phyloP scores from a whole-genome alignment of 75 land plant species.

The Picea glauca region DNA sequence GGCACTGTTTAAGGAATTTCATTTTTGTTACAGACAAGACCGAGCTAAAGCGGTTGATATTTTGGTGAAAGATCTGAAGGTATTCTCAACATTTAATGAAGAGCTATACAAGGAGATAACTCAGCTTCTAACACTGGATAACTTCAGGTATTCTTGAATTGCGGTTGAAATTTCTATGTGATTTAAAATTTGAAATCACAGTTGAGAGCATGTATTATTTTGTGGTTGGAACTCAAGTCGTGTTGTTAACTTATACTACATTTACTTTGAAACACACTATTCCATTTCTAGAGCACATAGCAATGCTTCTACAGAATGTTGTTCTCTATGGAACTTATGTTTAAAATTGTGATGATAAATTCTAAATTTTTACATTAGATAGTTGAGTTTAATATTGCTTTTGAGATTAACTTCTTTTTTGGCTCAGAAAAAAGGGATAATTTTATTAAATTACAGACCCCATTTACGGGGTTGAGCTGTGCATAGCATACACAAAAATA shows the following conservation, averaged over 20 bases:
- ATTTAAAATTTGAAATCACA: background rate
- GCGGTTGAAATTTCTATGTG: background rate
- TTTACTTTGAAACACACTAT: background rate
- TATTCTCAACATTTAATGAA: slow-evolving; percentile 77
- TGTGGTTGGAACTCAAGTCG: background rate
- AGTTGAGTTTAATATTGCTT: too few relatives aligned
- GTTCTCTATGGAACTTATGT: too few relatives aligned
- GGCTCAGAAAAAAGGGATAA: too few relatives aligned
- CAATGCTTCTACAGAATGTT: too few relatives aligned
- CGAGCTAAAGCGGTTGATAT: slow-evolving; percentile 81
- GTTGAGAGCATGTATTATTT: background rate
- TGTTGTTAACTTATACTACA: slow-evolving; percentile 1
- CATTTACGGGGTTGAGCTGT: too few relatives aligned
- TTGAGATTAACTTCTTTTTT: too few relatives aligned
- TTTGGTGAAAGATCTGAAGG: slow-evolving; percentile 72
- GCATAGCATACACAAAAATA: too few relatives aligned
- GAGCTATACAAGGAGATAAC: slow-evolving; percentile 81
- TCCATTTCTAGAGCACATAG: background rate
- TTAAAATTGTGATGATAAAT: too few relatives aligned
- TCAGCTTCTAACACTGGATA: slow-evolving; percentile 69
- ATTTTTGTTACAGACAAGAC: slow-evolving; percentile 46
- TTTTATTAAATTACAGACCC: too few relatives aligned
- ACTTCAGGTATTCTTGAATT: slow-evolving; percentile 53
- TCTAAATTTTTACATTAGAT: too few relatives aligned
- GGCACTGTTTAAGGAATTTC: background rate